These are phyloP conservation scores for Colletotrichum tropicicola DNA, from an alignment of 2,329 filamentous ascomycete genomes.

Conservation along the genomic window DNA sequence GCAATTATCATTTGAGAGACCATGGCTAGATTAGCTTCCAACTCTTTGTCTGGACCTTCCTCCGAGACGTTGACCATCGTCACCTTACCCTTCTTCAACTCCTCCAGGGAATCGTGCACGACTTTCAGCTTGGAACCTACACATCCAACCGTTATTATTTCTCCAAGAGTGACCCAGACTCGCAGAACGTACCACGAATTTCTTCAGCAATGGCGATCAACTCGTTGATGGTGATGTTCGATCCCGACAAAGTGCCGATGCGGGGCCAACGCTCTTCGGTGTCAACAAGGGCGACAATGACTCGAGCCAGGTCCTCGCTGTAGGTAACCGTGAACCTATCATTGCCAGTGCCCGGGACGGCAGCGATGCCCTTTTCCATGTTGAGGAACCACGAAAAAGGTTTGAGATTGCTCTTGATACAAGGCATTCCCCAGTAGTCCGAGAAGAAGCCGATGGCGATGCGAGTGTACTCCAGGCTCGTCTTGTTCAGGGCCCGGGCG, in stretches of 20 bases:
- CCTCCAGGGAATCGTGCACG: too few relatives aligned
- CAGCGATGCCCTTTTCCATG: neutral
- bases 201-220: neutral
- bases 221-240: neutral
- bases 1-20: too few relatives aligned
- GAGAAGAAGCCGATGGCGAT: slow-evolving; percentile 35
- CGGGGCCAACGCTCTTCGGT: neutral
- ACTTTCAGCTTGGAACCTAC: too few relatives aligned
- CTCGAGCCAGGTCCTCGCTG: slow-evolving; percentile 32
- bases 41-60: too few relatives aligned
- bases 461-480: slow-evolving; percentile 25
- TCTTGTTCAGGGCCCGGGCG: neutral
- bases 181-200: neutral
- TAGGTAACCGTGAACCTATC: slow-evolving; percentile 13
- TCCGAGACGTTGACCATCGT: too few relatives aligned
- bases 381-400: neutral
- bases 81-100: too few relatives aligned
- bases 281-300: slow-evolving; percentile 46
- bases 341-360: slow-evolving; percentile 14
- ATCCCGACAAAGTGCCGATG: neutral
- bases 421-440: slow-evolving; percentile 38
- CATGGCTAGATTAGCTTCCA: too few relatives aligned
- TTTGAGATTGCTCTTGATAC: slow-evolving; percentile 28
- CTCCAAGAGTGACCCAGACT: too few relatives aligned
- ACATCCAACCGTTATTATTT: too few relatives aligned